Evolutionary conservation across 2,329 filamentous ascomycete species (phyloP).

Genomic region (Xylariales sp.): DNA sequence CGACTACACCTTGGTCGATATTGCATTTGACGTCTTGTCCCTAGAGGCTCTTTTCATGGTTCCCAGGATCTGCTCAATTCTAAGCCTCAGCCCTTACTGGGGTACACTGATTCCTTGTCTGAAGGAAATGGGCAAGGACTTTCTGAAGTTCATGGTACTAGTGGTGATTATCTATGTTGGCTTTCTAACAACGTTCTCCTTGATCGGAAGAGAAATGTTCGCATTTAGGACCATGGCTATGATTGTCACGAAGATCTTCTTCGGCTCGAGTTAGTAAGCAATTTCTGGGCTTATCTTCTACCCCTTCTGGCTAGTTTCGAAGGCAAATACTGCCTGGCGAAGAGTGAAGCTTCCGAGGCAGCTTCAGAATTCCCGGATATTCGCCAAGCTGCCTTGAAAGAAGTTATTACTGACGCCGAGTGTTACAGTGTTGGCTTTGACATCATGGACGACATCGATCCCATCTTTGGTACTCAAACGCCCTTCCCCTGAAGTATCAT

Average conservation of each 20-base stretch:
- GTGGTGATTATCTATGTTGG: constrained; percentile 80
- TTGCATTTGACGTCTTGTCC: constrained; percentile 83
- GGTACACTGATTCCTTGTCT: constrained; percentile 84
- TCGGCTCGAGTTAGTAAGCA: constrained; percentile 71
- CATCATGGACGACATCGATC: constrained; percentile 56
- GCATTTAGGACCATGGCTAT: constrained; percentile 65
- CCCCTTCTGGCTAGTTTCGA: no score
- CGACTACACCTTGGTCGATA: constrained; percentile 61
- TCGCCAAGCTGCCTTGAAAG: no score
- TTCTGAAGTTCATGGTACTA: constrained; percentile 67
- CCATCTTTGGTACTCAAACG: constrained; percentile 38
- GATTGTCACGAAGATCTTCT: constrained; percentile 76
- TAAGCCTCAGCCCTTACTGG: constrained; percentile 86
- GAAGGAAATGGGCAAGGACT: constrained; percentile 92
- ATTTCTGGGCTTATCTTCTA: no score
- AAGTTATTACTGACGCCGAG: no score
- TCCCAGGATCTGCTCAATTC: constrained; percentile 79
- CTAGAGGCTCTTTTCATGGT: constrained; percentile 88
- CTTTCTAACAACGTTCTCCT: constrained; percentile 81
- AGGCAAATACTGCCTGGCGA: no score
- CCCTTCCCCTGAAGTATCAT: no score
- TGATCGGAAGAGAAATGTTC: constrained; percentile 68
- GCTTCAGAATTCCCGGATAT: no score
- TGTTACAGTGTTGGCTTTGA: constrained; percentile 72
- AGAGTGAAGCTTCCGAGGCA: no score